Evolutionary conservation across 768 basidiomycete species (phyloP).

Genomic region (Macrolepiota albuminosa): DNA sequence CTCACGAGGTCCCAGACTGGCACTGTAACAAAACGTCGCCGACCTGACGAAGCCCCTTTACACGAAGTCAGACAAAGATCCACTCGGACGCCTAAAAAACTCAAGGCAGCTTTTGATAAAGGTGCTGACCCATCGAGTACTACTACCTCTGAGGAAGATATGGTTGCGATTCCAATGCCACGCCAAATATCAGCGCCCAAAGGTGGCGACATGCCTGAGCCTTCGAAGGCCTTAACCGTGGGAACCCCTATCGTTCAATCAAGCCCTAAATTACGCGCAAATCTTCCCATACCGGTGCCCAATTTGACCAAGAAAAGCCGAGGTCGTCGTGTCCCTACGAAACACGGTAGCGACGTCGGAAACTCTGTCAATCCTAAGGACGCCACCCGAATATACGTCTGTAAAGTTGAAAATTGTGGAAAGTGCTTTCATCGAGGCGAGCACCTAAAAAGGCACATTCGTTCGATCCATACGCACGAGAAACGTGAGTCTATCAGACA

Average conservation of each 20-base stretch:
- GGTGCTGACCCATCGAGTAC: background rate
- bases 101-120: background rate
- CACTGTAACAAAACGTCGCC: slow-evolving; percentile 23
- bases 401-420: slow-evolving; percentile 66
- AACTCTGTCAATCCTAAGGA: slow-evolving; percentile 16
- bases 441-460: slow-evolving; percentile 77
- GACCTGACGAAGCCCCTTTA: slow-evolving; percentile 13
- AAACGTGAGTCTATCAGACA: slow-evolving; percentile 54
- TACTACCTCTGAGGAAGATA: background rate
- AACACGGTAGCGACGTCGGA: slow-evolving; percentile 13
- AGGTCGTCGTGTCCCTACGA: slow-evolving; percentile 70
- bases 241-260: slow-evolving; percentile 26
- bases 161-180: background rate
- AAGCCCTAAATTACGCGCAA: slow-evolving; percentile 46
- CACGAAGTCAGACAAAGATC: slow-evolving; percentile 7
- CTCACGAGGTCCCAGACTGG: slow-evolving; percentile 34
- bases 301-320: slow-evolving; percentile 79
- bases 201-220: background rate
- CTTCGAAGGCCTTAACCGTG: slow-evolving; percentile 11
- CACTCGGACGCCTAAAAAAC: slow-evolving; percentile 7
- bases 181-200: slow-evolving; percentile 2
- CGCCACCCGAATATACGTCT: slow-evolving; percentile 42
- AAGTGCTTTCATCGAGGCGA: slow-evolving; percentile 79
- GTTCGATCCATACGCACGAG: slow-evolving; percentile 78
- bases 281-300: slow-evolving; percentile 66